Evolutionary conservation across 2,329 filamentous ascomycete genomes (phyloP).

Genomic region (Colletotrichum plurivorum): DNA sequence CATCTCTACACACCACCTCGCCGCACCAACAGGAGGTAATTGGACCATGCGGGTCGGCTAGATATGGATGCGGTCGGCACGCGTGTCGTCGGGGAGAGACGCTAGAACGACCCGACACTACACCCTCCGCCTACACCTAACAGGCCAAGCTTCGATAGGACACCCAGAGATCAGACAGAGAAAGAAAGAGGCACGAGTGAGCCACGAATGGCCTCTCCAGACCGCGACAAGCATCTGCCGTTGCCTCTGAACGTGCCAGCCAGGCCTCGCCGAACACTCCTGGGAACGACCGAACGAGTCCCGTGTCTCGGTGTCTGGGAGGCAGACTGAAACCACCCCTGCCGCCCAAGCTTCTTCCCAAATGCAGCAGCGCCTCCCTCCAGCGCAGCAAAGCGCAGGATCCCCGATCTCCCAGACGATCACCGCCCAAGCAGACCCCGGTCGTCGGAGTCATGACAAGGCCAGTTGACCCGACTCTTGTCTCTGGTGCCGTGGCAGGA

Average conservation of each 20-base stretch:
- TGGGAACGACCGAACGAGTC: background rate
- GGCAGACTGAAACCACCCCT: constrained; percentile 33
- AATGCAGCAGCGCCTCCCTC: constrained; percentile 25
- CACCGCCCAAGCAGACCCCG: constrained; percentile 32
- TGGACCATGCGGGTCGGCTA: constrained; percentile 22
- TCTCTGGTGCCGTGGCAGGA: constrained; percentile 4
- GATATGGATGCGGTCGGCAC: constrained; percentile 26
- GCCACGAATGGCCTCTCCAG: background rate
- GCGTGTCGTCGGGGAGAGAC: constrained; percentile 23
- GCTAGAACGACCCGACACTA: background rate
- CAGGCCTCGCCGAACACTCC: background rate
- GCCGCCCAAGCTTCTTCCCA: constrained; percentile 31
- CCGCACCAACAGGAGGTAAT: constrained; percentile 1
- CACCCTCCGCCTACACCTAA: constrained; percentile 1
- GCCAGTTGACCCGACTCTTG: constrained; percentile 28
- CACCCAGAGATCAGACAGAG: background rate
- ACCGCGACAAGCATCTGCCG: background rate
- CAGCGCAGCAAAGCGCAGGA: constrained; percentile 7
- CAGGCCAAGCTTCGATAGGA: background rate
- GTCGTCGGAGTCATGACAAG: constrained; percentile 34
- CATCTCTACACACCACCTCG: constrained; percentile 29
- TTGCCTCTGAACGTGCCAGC: too few relatives aligned
- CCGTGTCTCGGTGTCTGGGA: constrained; percentile 27
- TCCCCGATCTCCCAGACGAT: constrained; percentile 23
- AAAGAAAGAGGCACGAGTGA: background rate